These are phyloP conservation scores for Talaromyces thailandensis DNA, from an alignment of 495 filamentous ascomycete genomes.

Conservation along the genomic window DNA sequence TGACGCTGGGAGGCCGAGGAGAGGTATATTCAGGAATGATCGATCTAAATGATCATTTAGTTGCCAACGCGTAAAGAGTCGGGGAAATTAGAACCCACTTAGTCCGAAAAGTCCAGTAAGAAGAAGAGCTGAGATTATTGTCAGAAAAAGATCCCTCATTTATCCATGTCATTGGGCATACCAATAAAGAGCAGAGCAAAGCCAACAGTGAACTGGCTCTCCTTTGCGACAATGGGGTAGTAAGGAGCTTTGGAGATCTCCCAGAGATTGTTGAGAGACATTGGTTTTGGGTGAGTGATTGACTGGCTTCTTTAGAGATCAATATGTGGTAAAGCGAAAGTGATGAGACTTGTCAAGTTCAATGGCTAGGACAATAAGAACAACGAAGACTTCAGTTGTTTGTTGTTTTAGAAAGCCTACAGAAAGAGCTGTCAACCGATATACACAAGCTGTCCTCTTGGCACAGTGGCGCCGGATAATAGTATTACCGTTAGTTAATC, in stretches of 20 bases:
- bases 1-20: conserved; percentile 83
- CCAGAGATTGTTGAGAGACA: conserved; percentile 81
- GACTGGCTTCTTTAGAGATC: background rate
- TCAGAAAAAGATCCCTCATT: conserved; percentile 3
- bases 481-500: conserved; percentile 1
- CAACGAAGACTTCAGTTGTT: background rate
- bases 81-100: conserved; percentile 49
- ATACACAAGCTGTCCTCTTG: conserved; percentile 8
- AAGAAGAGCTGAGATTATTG: conserved; percentile 37
- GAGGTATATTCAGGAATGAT: conserved; percentile 63
- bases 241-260: conserved; percentile 82
- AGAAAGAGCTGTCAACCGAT: background rate
- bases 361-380: background rate
- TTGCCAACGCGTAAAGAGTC: background rate
- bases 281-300: conserved; percentile 12
- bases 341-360: background rate
- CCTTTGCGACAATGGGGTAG: conserved; percentile 70
- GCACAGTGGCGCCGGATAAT: background rate
- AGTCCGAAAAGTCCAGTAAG: conserved; percentile 69
- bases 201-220: conserved; percentile 73
- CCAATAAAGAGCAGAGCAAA: conserved; percentile 67
- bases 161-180: conserved; percentile 16
- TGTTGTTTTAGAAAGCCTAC: background rate
- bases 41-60: conserved; percentile 52
- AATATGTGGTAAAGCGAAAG: background rate